Evolutionary conservation across 495 filamentous ascomycete genomes (phyloP), one percentile per base, ranked within the genome.

Genomic region (Margaritispora aquatica): DNA sequence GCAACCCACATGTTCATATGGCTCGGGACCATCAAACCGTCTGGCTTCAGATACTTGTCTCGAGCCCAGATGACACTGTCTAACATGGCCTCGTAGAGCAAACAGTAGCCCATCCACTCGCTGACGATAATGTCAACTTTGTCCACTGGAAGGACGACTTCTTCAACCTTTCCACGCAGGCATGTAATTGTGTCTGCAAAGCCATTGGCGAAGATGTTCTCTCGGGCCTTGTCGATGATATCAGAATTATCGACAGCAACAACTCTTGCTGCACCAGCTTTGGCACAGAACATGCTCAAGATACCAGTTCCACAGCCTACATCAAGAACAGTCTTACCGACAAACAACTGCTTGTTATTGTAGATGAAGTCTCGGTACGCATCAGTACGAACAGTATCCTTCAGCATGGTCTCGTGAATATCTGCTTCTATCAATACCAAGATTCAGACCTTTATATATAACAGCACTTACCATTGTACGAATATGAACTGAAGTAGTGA

Each of bases 101-200:
- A 82, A 76, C 94, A 96, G 77, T 99, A 99, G 48, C 94, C 94
- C 94, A 99, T 99, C 94, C 94, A 99, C 76, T 99, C 94, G 27
- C 90, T 96, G 61, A 99, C 90, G 75, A 99, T 99, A 68, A 99
- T 93, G 72, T 99, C 94, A 64, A 99, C 95, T 68, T 96, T 84
- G 27, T 81, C 77, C 63, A 92, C 92, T 22, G 95, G 94, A 23
- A 99, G 84, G 22, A 76, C 65, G 31, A 96, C 92, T 65, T 99
- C 95, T 75, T 99, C 94, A 84, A 99, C 93, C 77, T 92, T 92
- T 49, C 95, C 94, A 73, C 94, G 88, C 51, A 99, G 76, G 22
- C 94, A 85, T 20, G 92, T 96, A 71, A 99, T 93, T 75, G 86
- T 85, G 70, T 84, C 76, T 29, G 85, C 75, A 71, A 99, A 86